phyloP scores from a whole-genome alignment of 2,329 filamentous ascomycete species.

The Xylariaceae sp. region DNA sequence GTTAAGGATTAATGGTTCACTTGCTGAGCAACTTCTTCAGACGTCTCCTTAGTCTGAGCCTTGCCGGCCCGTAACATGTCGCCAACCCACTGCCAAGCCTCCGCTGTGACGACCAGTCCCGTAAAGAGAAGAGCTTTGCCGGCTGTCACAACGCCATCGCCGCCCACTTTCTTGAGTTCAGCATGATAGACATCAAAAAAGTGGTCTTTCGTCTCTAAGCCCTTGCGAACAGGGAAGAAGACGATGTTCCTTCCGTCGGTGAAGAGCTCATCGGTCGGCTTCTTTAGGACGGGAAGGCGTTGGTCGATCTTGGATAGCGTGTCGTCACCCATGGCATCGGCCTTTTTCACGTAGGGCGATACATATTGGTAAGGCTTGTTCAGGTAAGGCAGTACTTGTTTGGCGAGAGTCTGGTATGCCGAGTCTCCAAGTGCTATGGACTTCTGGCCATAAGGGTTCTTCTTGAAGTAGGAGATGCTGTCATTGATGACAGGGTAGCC shows the following conservation, averaged over 20 bases:
- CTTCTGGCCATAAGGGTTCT: conserved; percentile 79
- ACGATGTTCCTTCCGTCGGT: conserved; percentile 61
- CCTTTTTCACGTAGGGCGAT: conserved; percentile 79
- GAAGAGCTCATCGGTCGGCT: conserved; percentile 70
- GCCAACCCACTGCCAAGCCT: conserved; percentile 61
- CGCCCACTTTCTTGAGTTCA: conserved; percentile 62
- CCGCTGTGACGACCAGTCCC: conserved; percentile 62
- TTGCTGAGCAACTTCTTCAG: conserved; percentile 46
- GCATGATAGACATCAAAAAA: conserved; percentile 54
- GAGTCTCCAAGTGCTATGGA: conserved; percentile 73
- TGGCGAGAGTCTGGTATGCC: conserved; percentile 73
- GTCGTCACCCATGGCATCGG: conserved; percentile 72
- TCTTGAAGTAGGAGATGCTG: conserved; percentile 72
- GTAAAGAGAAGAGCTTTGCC: conserved; percentile 70
- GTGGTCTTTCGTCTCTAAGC: conserved; percentile 60
- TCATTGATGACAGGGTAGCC: conserved; percentile 83
- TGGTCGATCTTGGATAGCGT: conserved; percentile 68
- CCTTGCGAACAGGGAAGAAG: conserved; percentile 61
- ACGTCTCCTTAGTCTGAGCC: conserved; percentile 54
- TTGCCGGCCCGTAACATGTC: conserved; percentile 61
- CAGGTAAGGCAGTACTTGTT: conserved; percentile 76
- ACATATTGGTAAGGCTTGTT: conserved; percentile 77
- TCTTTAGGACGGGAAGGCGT: conserved; percentile 70
- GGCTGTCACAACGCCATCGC: conserved; percentile 62
- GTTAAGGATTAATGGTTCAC: conserved; percentile 8